Evolutionary conservation across 148 eudicot genomes (phyloP).

Genomic region (Amaranthus palmeri): DNA sequence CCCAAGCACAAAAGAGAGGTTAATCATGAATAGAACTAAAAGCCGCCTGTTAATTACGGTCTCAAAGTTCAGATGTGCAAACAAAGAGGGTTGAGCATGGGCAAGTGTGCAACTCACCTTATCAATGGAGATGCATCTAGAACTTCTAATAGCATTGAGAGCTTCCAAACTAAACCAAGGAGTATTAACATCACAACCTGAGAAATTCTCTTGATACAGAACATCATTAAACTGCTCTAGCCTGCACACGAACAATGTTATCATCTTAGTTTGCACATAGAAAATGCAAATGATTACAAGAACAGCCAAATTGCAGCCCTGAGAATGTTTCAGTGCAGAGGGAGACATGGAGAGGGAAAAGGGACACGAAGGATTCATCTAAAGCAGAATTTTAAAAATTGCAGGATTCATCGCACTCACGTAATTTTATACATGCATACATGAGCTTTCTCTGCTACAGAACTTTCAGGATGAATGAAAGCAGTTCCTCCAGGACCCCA

Average conservation of each 20-base stretch:
- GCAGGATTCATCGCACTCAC: slow-evolving; percentile 42
- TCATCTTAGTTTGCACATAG: background rate
- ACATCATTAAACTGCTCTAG: slow-evolving; percentile 98
- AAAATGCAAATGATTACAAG: slow-evolving; percentile 4
- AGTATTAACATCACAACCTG: slow-evolving; percentile 36
- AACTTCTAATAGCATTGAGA: slow-evolving; percentile 36
- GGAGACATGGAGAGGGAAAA: background rate
- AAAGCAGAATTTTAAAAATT: slow-evolving; percentile 2
- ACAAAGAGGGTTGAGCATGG: background rate
- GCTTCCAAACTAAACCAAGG: slow-evolving; percentile 56
- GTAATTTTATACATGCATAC: slow-evolving; percentile 74
- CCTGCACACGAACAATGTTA: slow-evolving; percentile 34
- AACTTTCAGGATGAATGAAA: slow-evolving; percentile 78
- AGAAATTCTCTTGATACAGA: slow-evolving; percentile 67
- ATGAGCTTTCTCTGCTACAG: slow-evolving; percentile 43
- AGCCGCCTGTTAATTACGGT: background rate
- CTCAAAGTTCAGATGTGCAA: background rate
- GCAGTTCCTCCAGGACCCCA: slow-evolving; percentile 99
- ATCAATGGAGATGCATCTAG: slow-evolving; percentile 32
- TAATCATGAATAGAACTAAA: background rate
- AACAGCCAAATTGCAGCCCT: background rate
- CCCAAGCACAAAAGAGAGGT: background rate
- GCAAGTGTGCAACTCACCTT: slow-evolving; percentile 37
- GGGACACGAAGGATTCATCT: background rate
- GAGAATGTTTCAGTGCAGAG: background rate